A percentile compares a stretch with the other conserved stretches of the same genome.
Conservation (phyloP, 192 early-diverging fungal species). For the Coemansia sp. region DNA sequence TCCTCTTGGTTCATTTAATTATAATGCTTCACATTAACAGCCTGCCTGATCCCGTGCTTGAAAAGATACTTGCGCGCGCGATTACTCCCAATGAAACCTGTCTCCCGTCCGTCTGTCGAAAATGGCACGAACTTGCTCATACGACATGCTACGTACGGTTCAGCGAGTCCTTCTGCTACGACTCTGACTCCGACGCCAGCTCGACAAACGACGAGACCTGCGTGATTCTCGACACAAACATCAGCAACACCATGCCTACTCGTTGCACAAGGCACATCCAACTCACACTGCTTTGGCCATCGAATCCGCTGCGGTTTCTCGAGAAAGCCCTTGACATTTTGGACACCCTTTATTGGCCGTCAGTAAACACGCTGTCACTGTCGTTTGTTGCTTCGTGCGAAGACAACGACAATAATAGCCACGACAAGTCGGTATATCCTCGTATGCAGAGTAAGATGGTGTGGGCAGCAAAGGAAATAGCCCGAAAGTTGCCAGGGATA, state of each 20-base stretch:
- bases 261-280: conserved; percentile 44
- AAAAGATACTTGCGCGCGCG: background rate
- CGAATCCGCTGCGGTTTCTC: background rate
- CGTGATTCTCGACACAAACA: conserved; percentile 1
- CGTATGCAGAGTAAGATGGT: background rate
- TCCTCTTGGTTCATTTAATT: background rate
- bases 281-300: conserved; percentile 56
- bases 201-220: conserved; percentile 1
- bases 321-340: background rate
- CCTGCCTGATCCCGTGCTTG: background rate
- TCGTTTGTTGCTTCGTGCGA: background rate
- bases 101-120: conserved; percentile 1
- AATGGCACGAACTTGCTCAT: conserved; percentile 1
- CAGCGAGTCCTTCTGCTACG: conserved; percentile 1
- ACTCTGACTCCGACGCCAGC: conserved; percentile 5
- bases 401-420: background rate
- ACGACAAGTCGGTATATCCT: no score
- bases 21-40: conserved; percentile 2
- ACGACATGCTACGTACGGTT: conserved; percentile 6
- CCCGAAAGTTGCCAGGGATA: background rate
- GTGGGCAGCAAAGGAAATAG: background rate
- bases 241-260: background rate
- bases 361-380: background rate
- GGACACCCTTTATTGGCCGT: background rate
- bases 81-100: background rate